phyloP scores from a whole-genome alignment of 2,329 filamentous ascomycete genomes.

The Paraconiothyrium sp. region DNA sequence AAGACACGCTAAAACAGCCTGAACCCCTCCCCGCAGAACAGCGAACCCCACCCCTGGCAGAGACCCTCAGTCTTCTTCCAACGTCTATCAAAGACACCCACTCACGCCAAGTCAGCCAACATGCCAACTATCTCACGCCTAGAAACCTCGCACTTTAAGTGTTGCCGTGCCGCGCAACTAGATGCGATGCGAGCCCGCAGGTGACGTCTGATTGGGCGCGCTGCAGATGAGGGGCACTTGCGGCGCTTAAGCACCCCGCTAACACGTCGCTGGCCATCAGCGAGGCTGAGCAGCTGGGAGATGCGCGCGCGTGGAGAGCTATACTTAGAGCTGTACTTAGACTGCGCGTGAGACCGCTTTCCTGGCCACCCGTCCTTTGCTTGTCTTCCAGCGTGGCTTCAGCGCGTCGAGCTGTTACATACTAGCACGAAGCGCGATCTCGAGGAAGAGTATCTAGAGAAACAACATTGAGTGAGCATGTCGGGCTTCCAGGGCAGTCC shows the following conservation, averaged over 20 bases:
- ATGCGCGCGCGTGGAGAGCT: constrained; percentile 11
- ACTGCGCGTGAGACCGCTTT: constrained; percentile 1
- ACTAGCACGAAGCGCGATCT: background rate
- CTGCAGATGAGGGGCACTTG: constrained; percentile 6
- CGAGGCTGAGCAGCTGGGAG: constrained; percentile 10
- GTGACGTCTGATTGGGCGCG: constrained; percentile 1
- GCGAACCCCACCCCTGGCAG: background rate
- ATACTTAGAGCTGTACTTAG: constrained; percentile 5
- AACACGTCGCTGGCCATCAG: constrained; percentile 1
- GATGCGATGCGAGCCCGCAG: background rate
- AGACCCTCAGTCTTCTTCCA: background rate
- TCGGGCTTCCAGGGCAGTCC: constrained; percentile 44
- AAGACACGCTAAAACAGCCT: background rate
- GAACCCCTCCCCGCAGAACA: constrained; percentile 6
- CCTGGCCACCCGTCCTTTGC: constrained; percentile 2
- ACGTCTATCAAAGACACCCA: background rate
- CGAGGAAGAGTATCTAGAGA: background rate
- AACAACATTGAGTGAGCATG: constrained; percentile 27
- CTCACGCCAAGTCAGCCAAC: background rate
- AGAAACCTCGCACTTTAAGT: background rate
- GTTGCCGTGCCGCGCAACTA: constrained; percentile 1
- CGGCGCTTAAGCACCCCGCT: constrained; percentile 13
- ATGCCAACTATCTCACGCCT: background rate
- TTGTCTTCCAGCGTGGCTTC: background rate
- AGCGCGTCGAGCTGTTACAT: background rate